Conservation (phyloP, 805 yeast genomes). For the Gaillardinia entomophila region DNA sequence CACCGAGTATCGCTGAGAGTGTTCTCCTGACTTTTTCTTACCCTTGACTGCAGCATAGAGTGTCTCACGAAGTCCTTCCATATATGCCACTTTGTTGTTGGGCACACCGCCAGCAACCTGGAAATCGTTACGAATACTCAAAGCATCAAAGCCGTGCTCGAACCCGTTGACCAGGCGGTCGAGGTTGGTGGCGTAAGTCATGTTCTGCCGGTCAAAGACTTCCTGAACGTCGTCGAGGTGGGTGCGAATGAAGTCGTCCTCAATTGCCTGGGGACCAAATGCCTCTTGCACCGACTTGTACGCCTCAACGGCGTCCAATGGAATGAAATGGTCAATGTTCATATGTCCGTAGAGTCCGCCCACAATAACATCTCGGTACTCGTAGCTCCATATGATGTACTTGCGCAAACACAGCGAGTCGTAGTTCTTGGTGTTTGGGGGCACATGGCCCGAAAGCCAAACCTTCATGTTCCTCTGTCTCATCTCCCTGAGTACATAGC, state of each 20-base stretch:
- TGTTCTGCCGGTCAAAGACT: slow-evolving; percentile 10
- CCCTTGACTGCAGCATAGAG: slow-evolving; percentile 48
- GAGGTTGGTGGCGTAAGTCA: not conserved
- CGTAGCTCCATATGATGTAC: slow-evolving; percentile 75
- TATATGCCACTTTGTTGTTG: slow-evolving; percentile 55
- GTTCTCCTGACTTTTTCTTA: slow-evolving; percentile 33
- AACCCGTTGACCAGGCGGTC: slow-evolving; percentile 3
- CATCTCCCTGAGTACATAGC: slow-evolving; percentile 65
- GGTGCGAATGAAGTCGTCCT: slow-evolving; percentile 13
- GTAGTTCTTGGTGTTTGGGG: slow-evolving; percentile 74
- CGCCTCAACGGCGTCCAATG: slow-evolving; percentile 66
- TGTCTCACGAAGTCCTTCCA: slow-evolving; percentile 50
- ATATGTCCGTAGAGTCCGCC: slow-evolving; percentile 87
- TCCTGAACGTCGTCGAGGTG: slow-evolving; percentile 18
- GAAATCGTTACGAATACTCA: slow-evolving; percentile 5
- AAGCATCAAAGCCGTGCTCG: slow-evolving; percentile 2
- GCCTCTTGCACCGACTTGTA: slow-evolving; percentile 42
- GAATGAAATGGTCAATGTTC: slow-evolving; percentile 83
- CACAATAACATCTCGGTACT: slow-evolving; percentile 74
- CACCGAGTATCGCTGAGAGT: slow-evolving; percentile 58
- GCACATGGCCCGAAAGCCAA: slow-evolving; percentile 87
- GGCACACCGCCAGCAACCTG: slow-evolving; percentile 57
- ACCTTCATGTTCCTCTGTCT: slow-evolving; percentile 73
- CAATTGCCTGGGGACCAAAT: slow-evolving; percentile 4
- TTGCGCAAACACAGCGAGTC: slow-evolving; percentile 71